Evolutionary conservation across 2,329 filamentous ascomycete species (phyloP).

Genomic region (Pseudopyrenochaeta lycopersici): DNA sequence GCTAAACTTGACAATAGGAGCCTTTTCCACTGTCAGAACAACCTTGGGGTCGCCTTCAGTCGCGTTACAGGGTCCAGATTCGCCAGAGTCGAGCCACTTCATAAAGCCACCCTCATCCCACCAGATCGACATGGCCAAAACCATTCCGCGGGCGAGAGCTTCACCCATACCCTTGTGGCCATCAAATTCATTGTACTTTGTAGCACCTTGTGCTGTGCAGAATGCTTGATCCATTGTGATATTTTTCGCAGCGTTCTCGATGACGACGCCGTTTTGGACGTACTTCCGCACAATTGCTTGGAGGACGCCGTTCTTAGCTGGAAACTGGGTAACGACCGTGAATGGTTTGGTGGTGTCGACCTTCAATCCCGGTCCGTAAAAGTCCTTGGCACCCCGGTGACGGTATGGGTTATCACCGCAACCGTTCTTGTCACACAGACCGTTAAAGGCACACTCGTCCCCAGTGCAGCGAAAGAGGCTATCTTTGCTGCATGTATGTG

Average conservation of each 20-base stretch:
- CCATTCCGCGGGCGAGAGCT: constrained; percentile 61
- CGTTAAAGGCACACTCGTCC: constrained; percentile 51
- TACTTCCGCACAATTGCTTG: constrained; percentile 71
- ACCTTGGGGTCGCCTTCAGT: constrained; percentile 62
- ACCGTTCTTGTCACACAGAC: constrained; percentile 48
- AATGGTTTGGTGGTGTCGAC: constrained; percentile 68
- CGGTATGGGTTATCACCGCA: constrained; percentile 48
- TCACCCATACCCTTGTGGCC: constrained; percentile 58
- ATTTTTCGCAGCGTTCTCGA: constrained; percentile 61
- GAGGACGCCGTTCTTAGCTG: constrained; percentile 66
- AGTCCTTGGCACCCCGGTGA: constrained; percentile 28
- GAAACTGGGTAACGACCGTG: constrained; percentile 74
- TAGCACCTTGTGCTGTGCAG: constrained; percentile 37
- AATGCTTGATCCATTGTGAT: constrained; percentile 44
- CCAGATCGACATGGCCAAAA: constrained; percentile 65
- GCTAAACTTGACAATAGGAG: constrained; percentile 63
- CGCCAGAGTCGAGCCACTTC: constrained; percentile 65
- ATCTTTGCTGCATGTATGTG: constrained; percentile 59
- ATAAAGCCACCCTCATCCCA: constrained; percentile 63
- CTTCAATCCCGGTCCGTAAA: constrained; percentile 48
- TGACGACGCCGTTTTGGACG: constrained; percentile 68
- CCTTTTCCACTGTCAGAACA: constrained; percentile 58
- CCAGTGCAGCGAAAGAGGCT: constrained; percentile 54
- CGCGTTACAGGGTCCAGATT: constrained; percentile 63
- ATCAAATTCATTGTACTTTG: constrained; percentile 48